Percentiles rank a stretch among this genome's conserved stretches.
Evolutionary conservation across 2,329 filamentous ascomycete species (phyloP).

Genomic region (Pseudogymnoascus sp.): DNA sequence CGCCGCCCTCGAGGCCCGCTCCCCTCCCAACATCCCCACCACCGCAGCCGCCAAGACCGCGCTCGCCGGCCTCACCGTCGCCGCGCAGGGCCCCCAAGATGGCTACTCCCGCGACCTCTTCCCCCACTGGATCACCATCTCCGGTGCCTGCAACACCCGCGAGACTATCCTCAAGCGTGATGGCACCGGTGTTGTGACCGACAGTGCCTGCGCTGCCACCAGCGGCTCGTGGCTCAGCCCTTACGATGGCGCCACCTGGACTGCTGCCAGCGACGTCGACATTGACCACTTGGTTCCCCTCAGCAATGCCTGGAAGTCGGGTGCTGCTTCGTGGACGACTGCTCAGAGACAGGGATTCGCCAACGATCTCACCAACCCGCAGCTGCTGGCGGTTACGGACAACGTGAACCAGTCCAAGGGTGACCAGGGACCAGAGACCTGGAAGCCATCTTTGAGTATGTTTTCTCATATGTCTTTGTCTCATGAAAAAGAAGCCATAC

Average conservation of each 20-base stretch:
- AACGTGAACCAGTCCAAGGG: slow-evolving; percentile 67
- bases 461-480: slow-evolving; percentile 12
- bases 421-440: slow-evolving; percentile 65
- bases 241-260: slow-evolving; percentile 69
- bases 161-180: slow-evolving; percentile 70
- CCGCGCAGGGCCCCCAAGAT: slow-evolving; percentile 44
- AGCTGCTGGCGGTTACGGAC: slow-evolving; percentile 73
- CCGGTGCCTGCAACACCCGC: slow-evolving; percentile 62
- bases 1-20: slow-evolving; percentile 26
- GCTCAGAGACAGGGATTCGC: slow-evolving; percentile 61
- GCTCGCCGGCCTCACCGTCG: slow-evolving; percentile 53
- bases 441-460: slow-evolving; percentile 62
- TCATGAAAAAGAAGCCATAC: neutral
- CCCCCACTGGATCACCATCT: slow-evolving; percentile 62
- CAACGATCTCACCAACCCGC: slow-evolving; percentile 68
- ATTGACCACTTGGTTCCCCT: slow-evolving; percentile 81
- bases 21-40: slow-evolving; percentile 56
- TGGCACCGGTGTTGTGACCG: slow-evolving; percentile 54
- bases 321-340: slow-evolving; percentile 66
- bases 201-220: slow-evolving; percentile 53
- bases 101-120: slow-evolving; percentile 62
- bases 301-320: slow-evolving; percentile 75
- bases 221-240: slow-evolving; percentile 64
- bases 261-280: slow-evolving; percentile 60
- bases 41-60: slow-evolving; percentile 48